phyloP scores from a whole-genome alignment of 2,329 filamentous ascomycete genomes.

The Nannizzia gypsea region DNA sequence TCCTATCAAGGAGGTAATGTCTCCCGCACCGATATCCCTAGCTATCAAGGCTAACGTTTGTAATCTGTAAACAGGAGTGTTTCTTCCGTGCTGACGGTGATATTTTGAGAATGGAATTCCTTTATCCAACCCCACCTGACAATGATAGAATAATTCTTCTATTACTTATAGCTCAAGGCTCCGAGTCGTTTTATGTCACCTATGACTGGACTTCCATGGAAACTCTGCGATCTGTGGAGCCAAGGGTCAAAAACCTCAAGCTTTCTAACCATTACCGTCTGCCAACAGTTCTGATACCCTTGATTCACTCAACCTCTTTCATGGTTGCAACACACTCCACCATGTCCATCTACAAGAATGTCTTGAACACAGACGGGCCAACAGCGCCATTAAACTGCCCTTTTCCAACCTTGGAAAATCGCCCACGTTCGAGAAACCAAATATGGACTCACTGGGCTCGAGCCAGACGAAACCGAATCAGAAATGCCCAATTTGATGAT shows the following conservation, averaged over 20 bases:
- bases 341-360: slow-evolving; percentile 40
- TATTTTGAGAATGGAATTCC: slow-evolving; percentile 79
- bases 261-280: slow-evolving; percentile 37
- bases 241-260: slow-evolving; percentile 21
- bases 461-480: slow-evolving; percentile 54
- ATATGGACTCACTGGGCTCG: slow-evolving; percentile 79
- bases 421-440: slow-evolving; percentile 30
- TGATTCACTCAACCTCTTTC: slow-evolving; percentile 60
- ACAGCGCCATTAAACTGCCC: slow-evolving; percentile 21
- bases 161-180: slow-evolving; percentile 42
- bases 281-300: slow-evolving; percentile 59
- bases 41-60: neutral
- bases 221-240: slow-evolving; percentile 19
- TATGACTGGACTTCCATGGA: slow-evolving; percentile 44
- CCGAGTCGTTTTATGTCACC: slow-evolving; percentile 37
- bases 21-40: slow-evolving; percentile 9
- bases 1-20: slow-evolving; percentile 47
- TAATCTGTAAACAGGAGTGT: slow-evolving; percentile 27
- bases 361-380: slow-evolving; percentile 20
- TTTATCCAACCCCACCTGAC: slow-evolving; percentile 58
- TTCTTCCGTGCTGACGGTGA: slow-evolving; percentile 50
- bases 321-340: slow-evolving; percentile 52
- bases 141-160: slow-evolving; percentile 64
- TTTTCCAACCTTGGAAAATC: slow-evolving; percentile 20
- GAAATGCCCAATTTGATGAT: slow-evolving; percentile 56